phyloP scores from a whole-genome alignment of 1,139 yeast genomes.

The Sugiyamaella castrensis region DNA sequence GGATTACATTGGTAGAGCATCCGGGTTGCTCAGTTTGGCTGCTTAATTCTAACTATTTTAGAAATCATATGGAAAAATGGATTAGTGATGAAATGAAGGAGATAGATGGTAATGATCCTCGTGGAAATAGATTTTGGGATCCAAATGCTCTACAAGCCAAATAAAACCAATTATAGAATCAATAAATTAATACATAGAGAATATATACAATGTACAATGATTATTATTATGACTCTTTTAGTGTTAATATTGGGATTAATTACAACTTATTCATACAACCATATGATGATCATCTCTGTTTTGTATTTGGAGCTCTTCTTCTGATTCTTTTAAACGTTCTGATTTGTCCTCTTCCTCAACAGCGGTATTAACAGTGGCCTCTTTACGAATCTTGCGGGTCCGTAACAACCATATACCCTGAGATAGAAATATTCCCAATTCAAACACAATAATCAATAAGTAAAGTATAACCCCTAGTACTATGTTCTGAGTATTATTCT shows the following conservation, averaged over 20 bases:
- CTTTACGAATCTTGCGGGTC: constrained; percentile 36
- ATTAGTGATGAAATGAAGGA: constrained; percentile 26
- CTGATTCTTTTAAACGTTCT: neutral
- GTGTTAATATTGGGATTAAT: too few relatives aligned
- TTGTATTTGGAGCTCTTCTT: neutral
- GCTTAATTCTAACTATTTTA: neutral
- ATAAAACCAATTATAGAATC: neutral
- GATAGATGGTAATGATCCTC: constrained; percentile 18
- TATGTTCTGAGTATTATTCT: constrained; percentile 51
- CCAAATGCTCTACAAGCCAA: constrained; percentile 11
- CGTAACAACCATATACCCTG: constrained; percentile 71
- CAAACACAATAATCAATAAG: constrained; percentile 66
- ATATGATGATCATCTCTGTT: neutral
- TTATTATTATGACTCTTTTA: neutral
- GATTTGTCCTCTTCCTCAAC: neutral
- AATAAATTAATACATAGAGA: neutral
- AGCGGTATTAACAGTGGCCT: constrained; percentile 1
- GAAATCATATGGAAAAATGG: constrained; percentile 26
- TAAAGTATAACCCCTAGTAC: constrained; percentile 71
- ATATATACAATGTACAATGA: neutral
- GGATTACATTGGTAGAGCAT: too few relatives aligned
- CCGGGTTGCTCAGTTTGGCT: neutral
- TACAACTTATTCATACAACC: too few relatives aligned
- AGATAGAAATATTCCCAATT: constrained; percentile 68
- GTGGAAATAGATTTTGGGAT: constrained; percentile 26